Percentiles rank a stretch among this genome's conserved stretches.
Evolutionary conservation across 371 early-diverging fungal genomes (phyloP).

Genomic region (Rhizopus sp.): DNA sequence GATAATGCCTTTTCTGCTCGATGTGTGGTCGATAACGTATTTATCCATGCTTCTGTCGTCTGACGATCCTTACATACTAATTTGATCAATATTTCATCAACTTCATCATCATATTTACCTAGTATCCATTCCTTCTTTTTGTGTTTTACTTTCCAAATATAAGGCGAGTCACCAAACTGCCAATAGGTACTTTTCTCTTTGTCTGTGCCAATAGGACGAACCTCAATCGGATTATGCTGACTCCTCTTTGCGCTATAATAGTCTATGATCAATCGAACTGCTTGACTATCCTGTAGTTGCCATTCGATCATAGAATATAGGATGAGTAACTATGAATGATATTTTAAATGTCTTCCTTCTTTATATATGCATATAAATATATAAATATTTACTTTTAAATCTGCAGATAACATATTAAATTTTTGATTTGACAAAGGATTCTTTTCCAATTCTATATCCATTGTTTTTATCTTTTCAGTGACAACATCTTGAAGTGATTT

Average conservation of each 20-base stretch:
- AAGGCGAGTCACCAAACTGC: slow-evolving; percentile 44
- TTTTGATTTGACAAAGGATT: slow-evolving; percentile 34
- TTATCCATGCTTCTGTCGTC: slow-evolving; percentile 23
- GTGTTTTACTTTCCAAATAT: slow-evolving; percentile 37
- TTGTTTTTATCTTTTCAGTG: slow-evolving; percentile 28
- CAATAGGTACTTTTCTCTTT: slow-evolving; percentile 34
- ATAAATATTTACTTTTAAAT: slow-evolving; percentile 37
- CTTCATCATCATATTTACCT: slow-evolving; percentile 27
- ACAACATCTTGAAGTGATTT: slow-evolving; percentile 33
- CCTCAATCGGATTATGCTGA: slow-evolving; percentile 24
- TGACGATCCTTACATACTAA: slow-evolving; percentile 19
- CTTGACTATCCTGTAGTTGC: slow-evolving; percentile 45
- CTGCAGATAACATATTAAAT: slow-evolving; percentile 23
- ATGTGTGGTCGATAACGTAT: slow-evolving; percentile 14
- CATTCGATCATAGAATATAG: slow-evolving; percentile 42
- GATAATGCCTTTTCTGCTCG: slow-evolving; percentile 24
- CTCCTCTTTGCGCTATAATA: slow-evolving; percentile 10
- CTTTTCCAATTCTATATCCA: slow-evolving; percentile 32
- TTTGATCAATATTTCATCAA: background rate
- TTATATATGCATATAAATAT: background rate
- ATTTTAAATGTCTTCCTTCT: slow-evolving; percentile 3
- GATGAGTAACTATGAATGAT: slow-evolving; percentile 26
- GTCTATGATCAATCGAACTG: slow-evolving; percentile 30
- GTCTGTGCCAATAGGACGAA: slow-evolving; percentile 30
- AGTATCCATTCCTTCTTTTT: slow-evolving; percentile 18